phyloP scores from a whole-genome alignment of 768 basidiomycete genomes.

The Russula earlei region DNA sequence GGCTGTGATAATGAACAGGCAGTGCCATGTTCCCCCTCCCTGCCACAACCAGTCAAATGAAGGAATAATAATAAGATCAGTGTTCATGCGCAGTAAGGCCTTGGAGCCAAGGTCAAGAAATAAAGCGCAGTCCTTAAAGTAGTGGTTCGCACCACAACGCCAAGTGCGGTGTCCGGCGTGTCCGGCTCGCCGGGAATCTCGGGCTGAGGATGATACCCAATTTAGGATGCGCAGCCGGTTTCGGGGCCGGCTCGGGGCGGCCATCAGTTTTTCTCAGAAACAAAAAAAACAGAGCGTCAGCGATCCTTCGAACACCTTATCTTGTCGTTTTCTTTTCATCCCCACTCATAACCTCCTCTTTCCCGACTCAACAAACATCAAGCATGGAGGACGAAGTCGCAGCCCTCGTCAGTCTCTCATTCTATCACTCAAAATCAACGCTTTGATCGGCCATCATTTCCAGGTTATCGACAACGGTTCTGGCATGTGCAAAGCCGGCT shows the following conservation, averaged over 20 bases:
- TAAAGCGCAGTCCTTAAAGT: not conserved
- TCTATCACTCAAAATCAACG: constrained; percentile 3
- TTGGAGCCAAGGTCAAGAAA: not conserved
- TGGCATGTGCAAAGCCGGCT: constrained; percentile 99
- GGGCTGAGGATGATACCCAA: not conserved
- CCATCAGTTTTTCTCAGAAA: not conserved
- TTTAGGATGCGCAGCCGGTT: not conserved
- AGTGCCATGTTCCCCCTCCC: too few species aligned
- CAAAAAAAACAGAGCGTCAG: too few species aligned
- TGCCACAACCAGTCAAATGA: too few species aligned
- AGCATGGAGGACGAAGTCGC: constrained; percentile 60
- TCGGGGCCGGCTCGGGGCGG: not conserved
- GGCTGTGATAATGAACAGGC: too few species aligned
- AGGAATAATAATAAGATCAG: too few species aligned
- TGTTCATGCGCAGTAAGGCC: too few species aligned
- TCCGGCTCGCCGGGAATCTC: not conserved
- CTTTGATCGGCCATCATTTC: not conserved
- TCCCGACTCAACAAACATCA: constrained; percentile 15
- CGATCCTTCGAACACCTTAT: too few species aligned
- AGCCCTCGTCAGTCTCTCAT: constrained; percentile 34
- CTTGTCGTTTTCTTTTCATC: not conserved
- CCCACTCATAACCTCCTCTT: not conserved
- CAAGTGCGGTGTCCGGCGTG: not conserved
- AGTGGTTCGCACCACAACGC: not conserved
- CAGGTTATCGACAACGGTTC: constrained; percentile 91